These are phyloP conservation scores for Trichopus zeylanicus DNA, from an alignment of 116 monocot genomes.

Conservation along the genomic window DNA sequence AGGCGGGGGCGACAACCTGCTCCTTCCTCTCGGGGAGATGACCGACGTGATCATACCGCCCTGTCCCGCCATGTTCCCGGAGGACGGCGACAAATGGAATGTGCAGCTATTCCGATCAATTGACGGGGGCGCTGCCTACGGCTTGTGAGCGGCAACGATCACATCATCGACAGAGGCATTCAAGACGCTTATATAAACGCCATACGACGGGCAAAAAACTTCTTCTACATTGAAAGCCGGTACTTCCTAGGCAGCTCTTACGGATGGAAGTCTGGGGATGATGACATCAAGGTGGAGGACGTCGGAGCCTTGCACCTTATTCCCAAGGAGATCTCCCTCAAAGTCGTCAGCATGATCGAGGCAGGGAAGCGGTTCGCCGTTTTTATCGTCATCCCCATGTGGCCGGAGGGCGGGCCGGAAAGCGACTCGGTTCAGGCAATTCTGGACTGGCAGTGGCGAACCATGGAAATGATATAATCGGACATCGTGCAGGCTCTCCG, in stretches of 20 bases:
- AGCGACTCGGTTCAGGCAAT: slow-evolving; percentile 64
- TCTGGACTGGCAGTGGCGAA: slow-evolving; percentile 63
- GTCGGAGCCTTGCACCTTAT: slow-evolving; percentile 52
- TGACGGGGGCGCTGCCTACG: slow-evolving; percentile 59
- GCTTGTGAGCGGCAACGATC: slow-evolving; percentile 52
- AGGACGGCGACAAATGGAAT: slow-evolving; percentile 49
- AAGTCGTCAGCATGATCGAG: slow-evolving; percentile 59
- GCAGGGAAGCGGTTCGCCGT: slow-evolving; percentile 49
- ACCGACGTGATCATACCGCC: slow-evolving; percentile 29
- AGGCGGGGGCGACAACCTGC: slow-evolving; percentile 28
- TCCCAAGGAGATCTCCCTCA: slow-evolving; percentile 59
- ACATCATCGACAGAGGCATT: slow-evolving; percentile 60
- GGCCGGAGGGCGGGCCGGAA: slow-evolving; percentile 68
- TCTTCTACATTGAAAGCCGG: slow-evolving; percentile 73
- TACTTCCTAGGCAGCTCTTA: slow-evolving; percentile 74
- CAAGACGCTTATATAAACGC: slow-evolving; percentile 66
- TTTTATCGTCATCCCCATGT: slow-evolving; percentile 67
- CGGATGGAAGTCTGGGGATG: slow-evolving; percentile 46
- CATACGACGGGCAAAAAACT: slow-evolving; percentile 47
- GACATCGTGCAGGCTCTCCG: slow-evolving; percentile 37
- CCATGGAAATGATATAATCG: slow-evolving; percentile 64
- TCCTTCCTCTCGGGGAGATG: slow-evolving; percentile 22
- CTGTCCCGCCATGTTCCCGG: slow-evolving; percentile 24
- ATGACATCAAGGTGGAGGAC: slow-evolving; percentile 39
- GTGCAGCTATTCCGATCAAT: slow-evolving; percentile 76